Conservation (phyloP, 192 early-diverging fungal species). For the Coemansia sp. region DNA sequence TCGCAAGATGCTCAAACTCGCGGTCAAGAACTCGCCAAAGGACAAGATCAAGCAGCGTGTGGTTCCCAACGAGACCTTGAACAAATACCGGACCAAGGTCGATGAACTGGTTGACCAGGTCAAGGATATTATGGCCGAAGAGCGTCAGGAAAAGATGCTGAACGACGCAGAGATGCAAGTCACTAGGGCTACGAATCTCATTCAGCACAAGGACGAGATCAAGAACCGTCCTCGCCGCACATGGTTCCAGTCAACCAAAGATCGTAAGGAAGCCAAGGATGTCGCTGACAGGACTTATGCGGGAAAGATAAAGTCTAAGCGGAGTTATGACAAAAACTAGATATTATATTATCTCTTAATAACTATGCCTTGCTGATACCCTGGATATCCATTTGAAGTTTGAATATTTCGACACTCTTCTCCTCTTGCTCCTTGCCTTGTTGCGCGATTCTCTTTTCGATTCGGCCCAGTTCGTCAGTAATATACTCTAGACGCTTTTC, state of each 20-base stretch:
- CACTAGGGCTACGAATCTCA: constrained; percentile 81
- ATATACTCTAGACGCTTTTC: constrained; percentile 95
- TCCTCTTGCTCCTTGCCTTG: constrained; percentile 82
- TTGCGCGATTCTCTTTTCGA: constrained; percentile 80
- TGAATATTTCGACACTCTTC: constrained; percentile 77
- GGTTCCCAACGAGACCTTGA: constrained; percentile 76
- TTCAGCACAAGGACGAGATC: constrained; percentile 87
- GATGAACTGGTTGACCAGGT: constrained; percentile 70
- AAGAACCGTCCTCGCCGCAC: constrained; percentile 84
- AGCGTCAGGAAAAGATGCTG: constrained; percentile 81
- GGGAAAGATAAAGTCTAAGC: constrained; percentile 4
- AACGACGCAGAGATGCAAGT: constrained; percentile 91
- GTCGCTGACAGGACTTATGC: constrained; percentile 1
- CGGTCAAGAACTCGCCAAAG: constrained; percentile 80
- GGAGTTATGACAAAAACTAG: not conserved
- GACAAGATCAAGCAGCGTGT: constrained; percentile 88
- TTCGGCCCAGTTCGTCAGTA: constrained; percentile 80
- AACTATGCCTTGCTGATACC: constrained; percentile 23
- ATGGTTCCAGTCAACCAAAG: constrained; percentile 90
- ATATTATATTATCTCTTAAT: not conserved
- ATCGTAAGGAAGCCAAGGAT: constrained; percentile 68
- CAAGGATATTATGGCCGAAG: constrained; percentile 67
- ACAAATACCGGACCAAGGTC: constrained; percentile 74
- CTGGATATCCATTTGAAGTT: constrained; percentile 55
- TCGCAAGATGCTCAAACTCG: constrained; percentile 89